Evolutionary conservation across 1,139 yeast species (phyloP).

Genomic region (Hyphopichia pseudoburtonii): DNA sequence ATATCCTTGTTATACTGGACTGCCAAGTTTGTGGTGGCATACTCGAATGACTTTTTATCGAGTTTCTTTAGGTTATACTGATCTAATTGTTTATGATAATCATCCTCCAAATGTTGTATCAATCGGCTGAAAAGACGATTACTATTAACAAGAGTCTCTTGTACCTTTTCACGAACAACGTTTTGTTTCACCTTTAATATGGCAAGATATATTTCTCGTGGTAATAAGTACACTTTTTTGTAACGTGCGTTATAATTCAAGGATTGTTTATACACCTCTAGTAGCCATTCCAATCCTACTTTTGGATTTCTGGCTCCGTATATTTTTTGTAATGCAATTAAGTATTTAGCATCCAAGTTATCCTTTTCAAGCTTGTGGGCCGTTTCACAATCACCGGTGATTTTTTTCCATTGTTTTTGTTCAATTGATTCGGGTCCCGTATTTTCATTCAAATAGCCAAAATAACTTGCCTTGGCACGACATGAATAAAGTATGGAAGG

Average conservation of each 20-base stretch:
- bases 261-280: slow-evolving; percentile 29
- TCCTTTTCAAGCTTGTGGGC: slow-evolving; percentile 26
- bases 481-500: slow-evolving; percentile 13
- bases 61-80: slow-evolving; percentile 11
- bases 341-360: slow-evolving; percentile 22
- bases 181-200: slow-evolving; percentile 17
- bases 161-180: slow-evolving; percentile 16
- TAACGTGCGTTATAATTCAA: slow-evolving; percentile 23
- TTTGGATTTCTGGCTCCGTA: slow-evolving; percentile 22
- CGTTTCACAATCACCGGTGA: slow-evolving; percentile 24
- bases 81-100: slow-evolving; percentile 16
- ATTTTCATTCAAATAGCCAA: slow-evolving; percentile 6
- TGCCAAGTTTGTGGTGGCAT: slow-evolving; percentile 19
- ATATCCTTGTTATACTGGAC: slow-evolving; percentile 20
- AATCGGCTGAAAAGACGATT: slow-evolving; percentile 25
- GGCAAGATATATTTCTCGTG: slow-evolving; percentile 17
- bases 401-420: slow-evolving; percentile 16
- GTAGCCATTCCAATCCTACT: slow-evolving; percentile 25
- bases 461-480: slow-evolving; percentile 19
- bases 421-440: slow-evolving; percentile 1
- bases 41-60: slow-evolving; percentile 15
- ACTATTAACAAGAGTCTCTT: slow-evolving; percentile 7
- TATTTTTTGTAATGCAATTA: slow-evolving; percentile 24
- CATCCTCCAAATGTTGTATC: slow-evolving; percentile 18
- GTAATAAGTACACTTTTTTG: slow-evolving; percentile 10